Conservation (phyloP, 225 moss, liverwort and hornwort genomes). For the Neckera pumila region DNA sequence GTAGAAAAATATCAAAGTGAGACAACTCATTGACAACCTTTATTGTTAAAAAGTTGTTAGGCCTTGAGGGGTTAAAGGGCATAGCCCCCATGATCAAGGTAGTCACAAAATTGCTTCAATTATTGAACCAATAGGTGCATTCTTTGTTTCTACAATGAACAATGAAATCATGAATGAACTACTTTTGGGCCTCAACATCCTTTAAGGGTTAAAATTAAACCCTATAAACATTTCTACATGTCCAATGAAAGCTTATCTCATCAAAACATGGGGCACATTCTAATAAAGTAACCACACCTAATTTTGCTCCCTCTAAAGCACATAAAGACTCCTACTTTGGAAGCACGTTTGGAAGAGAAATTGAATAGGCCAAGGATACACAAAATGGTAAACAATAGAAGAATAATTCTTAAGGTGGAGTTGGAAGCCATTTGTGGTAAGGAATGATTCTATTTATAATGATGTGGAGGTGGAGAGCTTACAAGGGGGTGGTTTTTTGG, state of each 20-base stretch:
- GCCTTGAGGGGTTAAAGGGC: no score
- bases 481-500: fast-evolving
- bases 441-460: background rate
- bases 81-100: fast-evolving
- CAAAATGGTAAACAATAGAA: background rate
- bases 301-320: fast-evolving
- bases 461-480: fast-evolving
- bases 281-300: no score
- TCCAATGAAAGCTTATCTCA: background rate
- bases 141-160: background rate
- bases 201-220: no score
- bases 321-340: fast-evolving
- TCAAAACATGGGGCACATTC: background rate
- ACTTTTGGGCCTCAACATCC: no score
- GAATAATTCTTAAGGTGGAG: background rate
- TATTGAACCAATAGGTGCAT: background rate
- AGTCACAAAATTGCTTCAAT: background rate
- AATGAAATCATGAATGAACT: background rate
- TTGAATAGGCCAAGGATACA: fast-evolving
- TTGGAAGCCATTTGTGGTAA: background rate
- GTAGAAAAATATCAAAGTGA: no score
- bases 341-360: background rate
- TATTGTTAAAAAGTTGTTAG: no score
- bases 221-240: fast-evolving
- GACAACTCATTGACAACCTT: no score